Conservation (phyloP, 1,139 yeast genomes). For the Pichia sp. region DNA sequence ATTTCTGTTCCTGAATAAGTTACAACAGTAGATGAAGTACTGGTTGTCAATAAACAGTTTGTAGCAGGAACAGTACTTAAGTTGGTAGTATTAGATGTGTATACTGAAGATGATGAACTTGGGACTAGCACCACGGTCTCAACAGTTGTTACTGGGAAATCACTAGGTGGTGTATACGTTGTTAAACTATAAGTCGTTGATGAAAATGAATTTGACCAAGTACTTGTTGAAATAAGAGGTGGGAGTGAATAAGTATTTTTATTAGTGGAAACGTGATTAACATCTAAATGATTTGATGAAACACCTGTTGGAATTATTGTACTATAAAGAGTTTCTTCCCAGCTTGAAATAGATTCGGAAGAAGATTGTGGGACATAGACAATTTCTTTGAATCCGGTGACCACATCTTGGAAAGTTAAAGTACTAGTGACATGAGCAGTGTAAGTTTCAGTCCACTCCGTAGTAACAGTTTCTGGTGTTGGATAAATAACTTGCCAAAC, state of each 20-base stretch:
- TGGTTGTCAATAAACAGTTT: too few species aligned
- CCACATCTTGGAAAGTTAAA: neutral
- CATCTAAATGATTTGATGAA: too few species aligned
- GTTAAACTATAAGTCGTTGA: neutral
- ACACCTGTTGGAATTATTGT: too few species aligned
- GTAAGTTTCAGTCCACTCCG: neutral
- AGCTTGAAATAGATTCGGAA: neutral
- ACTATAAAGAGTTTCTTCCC: too few species aligned
- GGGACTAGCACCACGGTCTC: constrained; percentile 6
- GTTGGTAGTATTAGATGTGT: too few species aligned
- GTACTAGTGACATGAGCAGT: neutral
- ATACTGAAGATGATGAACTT: neutral
- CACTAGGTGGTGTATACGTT: neutral
- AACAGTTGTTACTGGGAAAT: constrained; percentile 1
- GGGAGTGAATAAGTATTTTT: too few species aligned
- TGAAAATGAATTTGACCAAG: neutral
- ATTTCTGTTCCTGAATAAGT: neutral
- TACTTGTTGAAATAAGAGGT: neutral
- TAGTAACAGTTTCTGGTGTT: neutral
- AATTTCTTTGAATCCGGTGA: neutral
- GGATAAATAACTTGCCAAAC: constrained; percentile 4
- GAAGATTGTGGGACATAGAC: constrained; percentile 1
- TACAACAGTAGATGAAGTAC: neutral
- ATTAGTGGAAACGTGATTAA: too few species aligned
- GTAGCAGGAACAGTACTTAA: too few species aligned